Percentiles rank a stretch among this genome's conserved stretches.
phyloP scores from a whole-genome alignment of 306 rosid genomes.

The Lathyrus tuberosus region DNA sequence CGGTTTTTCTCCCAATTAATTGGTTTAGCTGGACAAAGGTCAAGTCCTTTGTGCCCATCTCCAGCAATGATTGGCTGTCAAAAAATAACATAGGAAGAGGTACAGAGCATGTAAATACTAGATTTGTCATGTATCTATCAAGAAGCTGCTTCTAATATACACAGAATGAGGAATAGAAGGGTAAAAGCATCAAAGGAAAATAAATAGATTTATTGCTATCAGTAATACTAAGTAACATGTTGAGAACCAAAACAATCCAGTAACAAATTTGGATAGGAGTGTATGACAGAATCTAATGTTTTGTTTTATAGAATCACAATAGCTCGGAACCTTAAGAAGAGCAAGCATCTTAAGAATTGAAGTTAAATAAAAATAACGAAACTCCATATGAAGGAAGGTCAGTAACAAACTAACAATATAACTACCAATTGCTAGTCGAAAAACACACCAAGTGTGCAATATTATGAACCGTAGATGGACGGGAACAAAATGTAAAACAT shows the following conservation, averaged over 20 bases:
- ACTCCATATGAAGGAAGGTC: constrained; percentile 26
- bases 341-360: constrained; percentile 18
- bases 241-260: constrained; percentile 7
- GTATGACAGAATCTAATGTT: constrained; percentile 22
- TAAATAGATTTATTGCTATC: background rate
- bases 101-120: constrained; percentile 30
- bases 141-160: constrained; percentile 29
- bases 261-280: constrained; percentile 22
- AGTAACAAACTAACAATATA: constrained; percentile 13
- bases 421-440: constrained; percentile 2
- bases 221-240: constrained; percentile 12
- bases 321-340: constrained; percentile 1
- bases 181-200: constrained; percentile 10
- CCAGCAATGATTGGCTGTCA: constrained; percentile 93
- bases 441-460: constrained; percentile 20
- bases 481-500: constrained; percentile 35
- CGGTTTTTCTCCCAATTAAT: constrained; percentile 96
- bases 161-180: constrained; percentile 34
- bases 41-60: constrained; percentile 98
- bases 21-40: constrained; percentile 94
- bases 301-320: constrained; percentile 22
- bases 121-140: constrained; percentile 17
- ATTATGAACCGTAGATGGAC: constrained; percentile 21
- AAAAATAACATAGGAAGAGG: constrained; percentile 44
- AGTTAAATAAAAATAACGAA: background rate